Evolutionary conservation across 805 yeast species (phyloP).

Genomic region (Sungouiozyma intestinalis): DNA sequence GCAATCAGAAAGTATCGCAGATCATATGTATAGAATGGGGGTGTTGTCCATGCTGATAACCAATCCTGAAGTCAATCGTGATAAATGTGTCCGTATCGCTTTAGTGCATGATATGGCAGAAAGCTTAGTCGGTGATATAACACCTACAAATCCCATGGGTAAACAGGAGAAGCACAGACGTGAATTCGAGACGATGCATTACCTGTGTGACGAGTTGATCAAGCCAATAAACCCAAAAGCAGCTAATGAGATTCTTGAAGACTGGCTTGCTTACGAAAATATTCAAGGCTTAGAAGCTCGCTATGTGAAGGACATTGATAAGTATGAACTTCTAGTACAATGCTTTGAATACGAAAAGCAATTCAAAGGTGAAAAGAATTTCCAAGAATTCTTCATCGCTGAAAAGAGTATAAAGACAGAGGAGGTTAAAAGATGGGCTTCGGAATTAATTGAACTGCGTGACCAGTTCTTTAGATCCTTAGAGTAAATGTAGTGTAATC

Average conservation of each 20-base stretch:
- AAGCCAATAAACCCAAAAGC: constrained; percentile 53
- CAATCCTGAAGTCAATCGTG: constrained; percentile 42
- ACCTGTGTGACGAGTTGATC: constrained; percentile 47
- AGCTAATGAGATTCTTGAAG: constrained; percentile 52
- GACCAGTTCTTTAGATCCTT: constrained; percentile 10
- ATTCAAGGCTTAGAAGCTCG: constrained; percentile 73
- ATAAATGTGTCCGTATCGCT: constrained; percentile 74
- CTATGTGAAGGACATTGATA: constrained; percentile 89
- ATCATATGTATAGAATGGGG: constrained; percentile 94
- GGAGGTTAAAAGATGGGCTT: constrained; percentile 62
- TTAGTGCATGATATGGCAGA: constrained; percentile 93
- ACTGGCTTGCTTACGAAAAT: constrained; percentile 87
- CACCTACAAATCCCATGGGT: constrained; percentile 64
- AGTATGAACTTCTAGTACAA: constrained; percentile 75
- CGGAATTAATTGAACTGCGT: constrained; percentile 43
- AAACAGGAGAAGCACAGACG: constrained; percentile 78
- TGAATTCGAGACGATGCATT: constrained; percentile 63
- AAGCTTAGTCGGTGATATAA: constrained; percentile 86
- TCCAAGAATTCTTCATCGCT: constrained; percentile 62
- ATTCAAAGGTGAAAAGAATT: constrained; percentile 43
- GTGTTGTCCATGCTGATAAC: constrained; percentile 61
- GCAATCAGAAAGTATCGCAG: constrained; percentile 60
- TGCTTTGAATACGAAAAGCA: constrained; percentile 75
- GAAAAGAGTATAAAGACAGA: constrained; percentile 52
- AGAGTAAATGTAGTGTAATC: not conserved